These are phyloP conservation scores for Torulaspora microellipsoides DNA, from an alignment of 805 yeast genomes.

Conservation along the genomic window DNA sequence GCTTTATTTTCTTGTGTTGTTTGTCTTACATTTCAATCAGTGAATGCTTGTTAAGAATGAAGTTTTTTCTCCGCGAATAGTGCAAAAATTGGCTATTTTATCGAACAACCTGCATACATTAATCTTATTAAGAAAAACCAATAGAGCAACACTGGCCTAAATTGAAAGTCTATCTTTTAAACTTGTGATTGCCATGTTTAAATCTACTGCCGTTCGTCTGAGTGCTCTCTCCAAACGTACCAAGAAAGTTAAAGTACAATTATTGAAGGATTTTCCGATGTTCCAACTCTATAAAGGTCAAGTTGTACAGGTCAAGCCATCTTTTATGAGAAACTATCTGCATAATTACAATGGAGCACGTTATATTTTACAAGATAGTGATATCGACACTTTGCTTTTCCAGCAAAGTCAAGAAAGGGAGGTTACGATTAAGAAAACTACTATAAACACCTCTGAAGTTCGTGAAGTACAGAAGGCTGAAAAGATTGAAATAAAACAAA, in stretches of 20 bases:
- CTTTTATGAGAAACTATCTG: constrained; percentile 74
- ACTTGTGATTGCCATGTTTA: constrained; percentile 17
- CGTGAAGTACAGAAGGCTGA: background rate
- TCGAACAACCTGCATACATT: too few species aligned
- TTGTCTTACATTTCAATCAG: background rate
- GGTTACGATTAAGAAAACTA: constrained; percentile 1
- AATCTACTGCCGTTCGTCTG: constrained; percentile 37
- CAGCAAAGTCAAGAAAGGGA: constrained; percentile 11
- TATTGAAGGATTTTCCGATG: constrained; percentile 60
- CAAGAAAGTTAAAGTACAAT: constrained; percentile 63
- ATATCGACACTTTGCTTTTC: constrained; percentile 22
- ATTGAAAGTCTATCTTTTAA: too few species aligned
- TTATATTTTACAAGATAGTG: constrained; percentile 44
- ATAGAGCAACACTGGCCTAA: too few species aligned
- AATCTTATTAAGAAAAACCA: too few species aligned
- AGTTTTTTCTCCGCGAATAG: too few species aligned
- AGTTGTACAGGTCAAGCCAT: constrained; percentile 68
- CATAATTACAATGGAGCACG: constrained; percentile 71
- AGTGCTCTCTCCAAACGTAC: constrained; percentile 48
- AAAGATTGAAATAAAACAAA: background rate
- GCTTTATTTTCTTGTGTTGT: background rate
- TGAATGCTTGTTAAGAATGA: background rate
- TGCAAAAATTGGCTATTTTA: too few species aligned
- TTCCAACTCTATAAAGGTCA: constrained; percentile 64
- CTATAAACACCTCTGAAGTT: background rate